Evolutionary conservation across 305 asterid species (phyloP).

Genomic region (Solanum hybrid): DNA sequence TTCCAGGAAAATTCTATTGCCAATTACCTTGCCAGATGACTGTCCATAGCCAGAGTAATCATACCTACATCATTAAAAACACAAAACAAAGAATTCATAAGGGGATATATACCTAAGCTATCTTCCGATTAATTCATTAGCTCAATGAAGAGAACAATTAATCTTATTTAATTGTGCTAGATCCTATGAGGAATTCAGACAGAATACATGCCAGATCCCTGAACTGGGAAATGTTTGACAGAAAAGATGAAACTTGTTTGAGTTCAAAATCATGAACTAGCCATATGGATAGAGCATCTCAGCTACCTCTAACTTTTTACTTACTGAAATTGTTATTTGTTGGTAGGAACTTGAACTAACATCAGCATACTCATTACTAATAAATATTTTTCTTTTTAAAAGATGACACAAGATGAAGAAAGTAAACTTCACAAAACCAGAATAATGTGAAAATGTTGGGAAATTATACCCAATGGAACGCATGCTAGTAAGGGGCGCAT

Average conservation of each 20-base stretch:
- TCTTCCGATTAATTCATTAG: not conserved
- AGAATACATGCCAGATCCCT: not conserved
- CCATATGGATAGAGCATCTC: not conserved
- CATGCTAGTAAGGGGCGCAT: not conserved
- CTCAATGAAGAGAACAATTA: not conserved
- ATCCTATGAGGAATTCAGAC: not conserved
- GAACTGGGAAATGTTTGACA: not conserved
- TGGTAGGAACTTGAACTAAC: not conserved
- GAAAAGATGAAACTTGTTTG: not conserved
- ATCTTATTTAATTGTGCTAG: not conserved
- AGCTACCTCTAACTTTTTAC: not conserved
- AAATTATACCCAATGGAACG: not conserved
- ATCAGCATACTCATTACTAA: not conserved
- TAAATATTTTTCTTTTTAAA: not conserved
- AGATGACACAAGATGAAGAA: not conserved
- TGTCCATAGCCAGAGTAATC: constrained; percentile 97
- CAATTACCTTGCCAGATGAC: constrained; percentile 84
- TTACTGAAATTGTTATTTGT: not conserved
- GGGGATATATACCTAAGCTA: not conserved
- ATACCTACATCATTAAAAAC: constrained; percentile 45
- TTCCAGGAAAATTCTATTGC: not conserved
- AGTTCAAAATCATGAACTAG: not conserved
- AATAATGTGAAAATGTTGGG: not conserved
- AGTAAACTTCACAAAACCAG: not conserved
- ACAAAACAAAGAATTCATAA: not conserved